Evolutionary conservation across 2,329 filamentous ascomycete genomes (phyloP).

Genomic region (Stagonosporopsis rhizophila): DNA sequence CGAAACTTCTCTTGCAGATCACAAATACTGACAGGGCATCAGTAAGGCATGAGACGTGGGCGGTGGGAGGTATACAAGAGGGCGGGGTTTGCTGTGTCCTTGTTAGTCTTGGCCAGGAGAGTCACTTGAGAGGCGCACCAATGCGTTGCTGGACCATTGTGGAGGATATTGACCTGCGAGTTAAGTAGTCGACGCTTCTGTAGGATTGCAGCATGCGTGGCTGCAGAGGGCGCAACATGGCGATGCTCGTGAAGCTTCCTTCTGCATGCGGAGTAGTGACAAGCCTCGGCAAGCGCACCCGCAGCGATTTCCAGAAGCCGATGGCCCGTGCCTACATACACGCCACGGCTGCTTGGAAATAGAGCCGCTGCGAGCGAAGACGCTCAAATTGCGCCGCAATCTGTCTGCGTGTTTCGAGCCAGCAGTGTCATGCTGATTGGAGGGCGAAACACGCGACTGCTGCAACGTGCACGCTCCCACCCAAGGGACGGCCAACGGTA

Average conservation of each 20-base stretch:
- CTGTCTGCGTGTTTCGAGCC: slow-evolving; percentile 8
- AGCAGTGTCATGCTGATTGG: slow-evolving; percentile 24
- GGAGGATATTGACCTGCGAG: slow-evolving; percentile 16
- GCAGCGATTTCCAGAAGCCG: slow-evolving; percentile 18
- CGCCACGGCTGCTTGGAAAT: slow-evolving; percentile 17
- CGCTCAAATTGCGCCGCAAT: slow-evolving; percentile 25
- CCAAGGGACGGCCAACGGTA: slow-evolving; percentile 1
- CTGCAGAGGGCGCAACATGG: slow-evolving; percentile 23
- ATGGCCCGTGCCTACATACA: slow-evolving; percentile 9
- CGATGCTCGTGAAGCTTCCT: slow-evolving; percentile 5
- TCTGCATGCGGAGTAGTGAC: slow-evolving; percentile 16
- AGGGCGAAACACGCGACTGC: slow-evolving; percentile 3
- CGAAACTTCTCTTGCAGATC: slow-evolving; percentile 96
- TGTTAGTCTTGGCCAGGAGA: slow-evolving; percentile 28
- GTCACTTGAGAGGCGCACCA: slow-evolving; percentile 28
- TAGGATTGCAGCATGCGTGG: slow-evolving; percentile 15
- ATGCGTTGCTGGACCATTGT: slow-evolving; percentile 43
- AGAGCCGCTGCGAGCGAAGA: slow-evolving; percentile 23
- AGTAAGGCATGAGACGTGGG: slow-evolving; percentile 21
- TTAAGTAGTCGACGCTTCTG: neutral
- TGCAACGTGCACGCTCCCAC: slow-evolving; percentile 1
- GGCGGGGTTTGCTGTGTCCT: slow-evolving; percentile 47
- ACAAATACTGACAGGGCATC: slow-evolving; percentile 71
- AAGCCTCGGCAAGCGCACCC: slow-evolving; percentile 24
- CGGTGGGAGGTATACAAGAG: slow-evolving; percentile 46